Percentiles rank a stretch among this genome's conserved stretches.
phyloP scores from a whole-genome alignment of 2,329 filamentous ascomycete species.

The Magnaporthales sp. region DNA sequence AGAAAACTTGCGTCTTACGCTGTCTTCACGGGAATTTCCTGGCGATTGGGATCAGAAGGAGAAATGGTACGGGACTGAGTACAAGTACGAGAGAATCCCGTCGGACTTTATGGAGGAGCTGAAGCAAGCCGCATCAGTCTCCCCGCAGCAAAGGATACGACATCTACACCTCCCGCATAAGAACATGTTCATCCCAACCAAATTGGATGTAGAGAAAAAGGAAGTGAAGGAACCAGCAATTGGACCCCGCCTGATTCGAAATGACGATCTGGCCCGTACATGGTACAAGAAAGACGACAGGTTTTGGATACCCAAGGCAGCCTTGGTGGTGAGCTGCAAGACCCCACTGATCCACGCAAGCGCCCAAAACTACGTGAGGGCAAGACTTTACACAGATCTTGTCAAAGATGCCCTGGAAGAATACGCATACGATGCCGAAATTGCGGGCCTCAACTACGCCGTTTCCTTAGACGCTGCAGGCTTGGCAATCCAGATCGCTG shows the following conservation, averaged over 20 bases:
- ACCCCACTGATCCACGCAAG: conserved; percentile 74
- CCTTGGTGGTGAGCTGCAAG: conserved; percentile 70
- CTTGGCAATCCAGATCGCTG: conserved; percentile 69
- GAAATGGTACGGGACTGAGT: conserved; percentile 97
- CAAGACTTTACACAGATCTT: conserved; percentile 72
- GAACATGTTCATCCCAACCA: conserved; percentile 93
- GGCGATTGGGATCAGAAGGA: conserved; percentile 82
- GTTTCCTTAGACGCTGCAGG: conserved; percentile 66
- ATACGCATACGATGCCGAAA: conserved; percentile 91
- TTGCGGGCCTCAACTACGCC: conserved; percentile 79
- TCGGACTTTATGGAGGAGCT: conserved; percentile 66
- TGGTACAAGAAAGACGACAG: conserved; percentile 99
- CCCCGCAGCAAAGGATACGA: conserved; percentile 49
- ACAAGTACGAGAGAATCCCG: conserved; percentile 74
- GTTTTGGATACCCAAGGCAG: conserved; percentile 96
- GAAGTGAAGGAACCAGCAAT: conserved; percentile 68
- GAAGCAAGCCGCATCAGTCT: conserved; percentile 50
- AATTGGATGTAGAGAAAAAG: conserved; percentile 91
- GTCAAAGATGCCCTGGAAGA: conserved; percentile 84
- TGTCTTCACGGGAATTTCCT: conserved; percentile 77
- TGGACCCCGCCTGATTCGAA: conserved; percentile 73
- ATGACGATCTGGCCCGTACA: conserved; percentile 69
- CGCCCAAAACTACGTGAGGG: conserved; percentile 69
- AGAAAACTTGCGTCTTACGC: conserved; percentile 80
- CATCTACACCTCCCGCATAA: conserved; percentile 80